Evolutionary conservation across 2,329 filamentous ascomycete genomes (phyloP), one percentile per base, ranked within the genome.

Genomic region (Fusarium sp.): DNA sequence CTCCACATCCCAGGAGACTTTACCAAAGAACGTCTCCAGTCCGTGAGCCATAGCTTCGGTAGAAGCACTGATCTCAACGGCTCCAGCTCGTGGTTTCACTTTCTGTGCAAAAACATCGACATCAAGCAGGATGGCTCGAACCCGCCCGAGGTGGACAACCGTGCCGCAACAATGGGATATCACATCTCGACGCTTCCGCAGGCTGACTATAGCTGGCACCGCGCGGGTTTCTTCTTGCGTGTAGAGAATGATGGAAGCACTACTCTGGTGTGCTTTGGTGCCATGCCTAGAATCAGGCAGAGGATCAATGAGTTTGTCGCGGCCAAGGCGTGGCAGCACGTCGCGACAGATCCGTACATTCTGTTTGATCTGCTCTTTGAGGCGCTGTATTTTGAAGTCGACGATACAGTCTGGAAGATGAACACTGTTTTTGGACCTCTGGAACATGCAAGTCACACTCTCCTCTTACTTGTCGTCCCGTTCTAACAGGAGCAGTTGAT

Each of bases 41-140:
- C 73, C 1, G 81, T 82, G 6, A 81, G 77, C 39, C 82, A 83
- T 70, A 83, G 82, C 68, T 81, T 83, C 50, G 80, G 78, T 18
- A 69, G 74, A 8, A 73, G 74, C 8, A 80, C 74, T 16, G 77
- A 78, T 39, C 58, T 35, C 3, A 43, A 75, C 29, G 81, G 80
- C 7, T 77, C 67, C 18, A 76, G 73, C 35, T 74, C 79, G 0
- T 84, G 81, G 82, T 83, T 84, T 45, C 80, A 81, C 52, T 82
- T 80, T 43, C 79, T 83, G 20, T 83, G 77, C 71, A 83, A 84
- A 71, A 80, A 79, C 64, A 76, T 81, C 52, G 72, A 78, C 57
- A 64, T 79, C 29, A 74, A 68, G 61, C 74, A 72, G 22, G 67
- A 69, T 2, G 71, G 52, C 2, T 71, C 45, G 43, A 58, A 62